These are phyloP conservation scores for Diaporthe ampelina DNA, from an alignment of 2,329 filamentous ascomycete genomes.

Conservation along the genomic window DNA sequence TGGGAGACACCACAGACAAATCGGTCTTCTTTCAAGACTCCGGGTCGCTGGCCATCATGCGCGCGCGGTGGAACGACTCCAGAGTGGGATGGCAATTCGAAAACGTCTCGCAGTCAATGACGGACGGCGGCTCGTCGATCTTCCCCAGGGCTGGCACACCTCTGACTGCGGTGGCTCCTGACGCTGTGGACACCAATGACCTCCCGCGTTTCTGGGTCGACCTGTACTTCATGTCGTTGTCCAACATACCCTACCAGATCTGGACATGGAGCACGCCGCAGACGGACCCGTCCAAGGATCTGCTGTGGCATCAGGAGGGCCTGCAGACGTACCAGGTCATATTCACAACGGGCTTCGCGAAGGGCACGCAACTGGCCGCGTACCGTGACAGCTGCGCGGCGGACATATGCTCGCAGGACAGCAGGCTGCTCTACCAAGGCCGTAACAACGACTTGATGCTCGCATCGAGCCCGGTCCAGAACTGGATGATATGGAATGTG, in stretches of 20 bases:
- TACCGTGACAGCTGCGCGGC: conserved; percentile 33
- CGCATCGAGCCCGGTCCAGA: conserved; percentile 8
- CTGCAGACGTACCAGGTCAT: conserved; percentile 26
- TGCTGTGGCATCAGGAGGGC: conserved; percentile 29
- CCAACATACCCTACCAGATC: conserved; percentile 27
- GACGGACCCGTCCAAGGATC: conserved; percentile 32
- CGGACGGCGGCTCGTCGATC: conserved; percentile 30
- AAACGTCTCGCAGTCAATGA: conserved; percentile 36
- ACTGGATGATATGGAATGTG: conserved; percentile 27
- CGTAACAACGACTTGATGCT: conserved; percentile 29
- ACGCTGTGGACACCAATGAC: conserved; percentile 3
- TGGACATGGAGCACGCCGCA: conserved; percentile 32
- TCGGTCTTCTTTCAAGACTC: conserved; percentile 36
- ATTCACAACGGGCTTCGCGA: conserved; percentile 20
- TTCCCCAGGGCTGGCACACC: conserved; percentile 26
- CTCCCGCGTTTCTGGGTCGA: conserved; percentile 27
- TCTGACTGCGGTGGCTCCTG: conserved; percentile 22
- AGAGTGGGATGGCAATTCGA: conserved; percentile 29
- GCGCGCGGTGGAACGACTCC: conserved; percentile 25
- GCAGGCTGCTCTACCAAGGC: conserved; percentile 30
- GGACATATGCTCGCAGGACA: conserved; percentile 20
- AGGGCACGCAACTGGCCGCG: conserved; percentile 26
- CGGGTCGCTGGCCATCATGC: conserved; percentile 33
- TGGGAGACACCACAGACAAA: conserved; percentile 31
- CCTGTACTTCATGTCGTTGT: conserved; percentile 30